Conservation (phyloP, 2,329 filamentous ascomycete species). For the Tolypocladium tundrense region DNA sequence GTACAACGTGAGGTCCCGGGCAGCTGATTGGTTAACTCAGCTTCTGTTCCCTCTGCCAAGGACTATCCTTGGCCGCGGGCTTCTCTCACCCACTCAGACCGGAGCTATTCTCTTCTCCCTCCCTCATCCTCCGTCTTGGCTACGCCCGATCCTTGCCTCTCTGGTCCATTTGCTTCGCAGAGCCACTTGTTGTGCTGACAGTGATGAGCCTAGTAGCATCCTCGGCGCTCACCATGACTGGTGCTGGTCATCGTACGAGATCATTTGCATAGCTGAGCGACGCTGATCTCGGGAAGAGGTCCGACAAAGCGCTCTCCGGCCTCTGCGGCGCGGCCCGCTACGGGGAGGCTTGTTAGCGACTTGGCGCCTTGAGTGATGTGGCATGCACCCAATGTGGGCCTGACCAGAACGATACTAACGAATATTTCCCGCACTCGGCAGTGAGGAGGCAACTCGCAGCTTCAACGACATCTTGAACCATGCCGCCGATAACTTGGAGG, state of each 20-base stretch:
- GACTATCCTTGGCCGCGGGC: not conserved
- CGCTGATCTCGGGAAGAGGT: not conserved
- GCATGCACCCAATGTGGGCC: not conserved
- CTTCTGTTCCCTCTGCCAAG: not conserved
- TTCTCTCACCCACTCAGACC: not conserved
- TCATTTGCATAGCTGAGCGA: not conserved
- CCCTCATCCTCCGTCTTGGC: no score
- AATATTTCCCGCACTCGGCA: no score
- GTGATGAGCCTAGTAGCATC: not conserved
- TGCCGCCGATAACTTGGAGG: not conserved
- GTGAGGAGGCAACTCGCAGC: not conserved
- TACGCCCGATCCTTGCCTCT: not conserved
- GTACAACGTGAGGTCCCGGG: not conserved
- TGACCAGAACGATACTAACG: not conserved
- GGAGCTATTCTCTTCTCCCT: not conserved
- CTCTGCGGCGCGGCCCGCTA: not conserved
- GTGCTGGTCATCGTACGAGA: no score
- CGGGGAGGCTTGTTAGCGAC: not conserved
- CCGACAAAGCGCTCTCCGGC: not conserved
- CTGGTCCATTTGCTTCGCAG: no score
- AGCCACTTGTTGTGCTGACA: not conserved
- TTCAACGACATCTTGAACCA: not conserved
- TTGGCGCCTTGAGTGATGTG: not conserved
- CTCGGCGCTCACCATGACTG: not conserved
- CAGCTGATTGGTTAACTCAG: not conserved